Base-by-base conservation (phyloP, 768 basidiomycete species). In the Mycena chlorophos region DNA sequence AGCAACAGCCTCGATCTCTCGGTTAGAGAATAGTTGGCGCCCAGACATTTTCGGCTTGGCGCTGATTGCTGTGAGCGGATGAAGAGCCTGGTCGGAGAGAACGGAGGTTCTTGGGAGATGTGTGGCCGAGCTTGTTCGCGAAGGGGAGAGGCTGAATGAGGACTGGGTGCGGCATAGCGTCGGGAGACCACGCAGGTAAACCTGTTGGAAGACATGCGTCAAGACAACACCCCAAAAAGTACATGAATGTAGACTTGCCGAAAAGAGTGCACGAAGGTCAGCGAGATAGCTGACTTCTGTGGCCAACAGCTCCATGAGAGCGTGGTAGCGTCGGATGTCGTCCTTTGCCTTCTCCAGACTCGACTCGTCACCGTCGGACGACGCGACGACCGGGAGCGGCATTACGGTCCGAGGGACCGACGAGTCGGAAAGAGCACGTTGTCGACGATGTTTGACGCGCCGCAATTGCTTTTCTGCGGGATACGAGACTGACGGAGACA, bases 251-350 rank as follows among this genome's bases (percentile, higher is more conserved):
- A 56, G 14, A 71, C 80, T 57, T 68, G 92, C 93, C 60, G 80
- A 78, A 53, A 93, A 88, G 40, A 98, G 78, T 8, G 81, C 81
- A 57, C 85, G 82, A 64, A 98, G 71, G 70, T 95, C 93, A 49
- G 78, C 68, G 8, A 94, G 78, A 68, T 98, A 98, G 5, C 84
- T 84, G 19, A 84, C 75, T 74, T 98, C 96, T 1, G 94, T 95
- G 54, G 82, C 77, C 23, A 98, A 78, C 37, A 98, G 75, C 71
- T 98, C 96, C 61, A 84, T 78, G 48, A 98, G 80, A 5, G 92
- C 89, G 64, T 97, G 87, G 59, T 81, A 87, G 52, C 75, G 78
- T 47, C 84, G 68, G 14, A 76, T 61, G 30, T 74, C 65, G 46
- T 86, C 84, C 62, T 79, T 83, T 37, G 56, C 57, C 59, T 68